These are phyloP conservation scores for Cymbopogon flexuosus DNA, from an alignment of 202 grass and related monocot species.

Conservation along the genomic window DNA sequence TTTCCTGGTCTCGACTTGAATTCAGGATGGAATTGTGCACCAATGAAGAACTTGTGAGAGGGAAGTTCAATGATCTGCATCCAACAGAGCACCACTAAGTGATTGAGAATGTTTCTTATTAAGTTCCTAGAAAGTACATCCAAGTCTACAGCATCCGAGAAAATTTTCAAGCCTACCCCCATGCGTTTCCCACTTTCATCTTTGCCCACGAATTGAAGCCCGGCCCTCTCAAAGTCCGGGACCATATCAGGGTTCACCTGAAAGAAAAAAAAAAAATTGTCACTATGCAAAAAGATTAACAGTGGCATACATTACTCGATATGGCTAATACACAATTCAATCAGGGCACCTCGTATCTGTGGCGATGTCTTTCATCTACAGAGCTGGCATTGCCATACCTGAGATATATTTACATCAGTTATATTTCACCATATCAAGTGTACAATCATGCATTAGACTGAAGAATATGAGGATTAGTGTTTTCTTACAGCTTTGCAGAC, in stretches of 20 bases:
- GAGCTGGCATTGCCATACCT: slow-evolving; percentile 66
- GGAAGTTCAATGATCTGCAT: slow-evolving; percentile 84
- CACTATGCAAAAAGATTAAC: slow-evolving; percentile 7
- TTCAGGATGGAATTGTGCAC: slow-evolving; percentile 91
- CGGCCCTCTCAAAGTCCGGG: slow-evolving; percentile 65
- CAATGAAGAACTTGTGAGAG: slow-evolving; percentile 70
- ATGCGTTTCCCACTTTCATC: slow-evolving; percentile 76
- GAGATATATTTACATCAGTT: slow-evolving; percentile 24
- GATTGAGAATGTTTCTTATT: not conserved
- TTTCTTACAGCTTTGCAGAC: slow-evolving; percentile 77
- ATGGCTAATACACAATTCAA: slow-evolving; percentile 5
- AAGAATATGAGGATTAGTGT: not conserved
- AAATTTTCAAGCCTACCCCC: slow-evolving; percentile 53
- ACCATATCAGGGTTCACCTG: slow-evolving; percentile 97
- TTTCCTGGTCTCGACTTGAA: slow-evolving; percentile 94
- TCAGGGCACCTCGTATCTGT: slow-evolving; percentile 77
- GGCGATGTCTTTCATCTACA: slow-evolving; percentile 85
- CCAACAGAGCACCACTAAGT: slow-evolving; percentile 29
- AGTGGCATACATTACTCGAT: not conserved
- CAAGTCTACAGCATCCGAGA: slow-evolving; percentile 25
- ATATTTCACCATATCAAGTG: slow-evolving; percentile 6
- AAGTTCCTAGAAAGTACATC: not conserved
- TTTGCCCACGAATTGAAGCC: slow-evolving; percentile 85
- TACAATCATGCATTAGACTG: not conserved
- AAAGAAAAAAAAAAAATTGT: slow-evolving; percentile 15